Conservation (phyloP, 164 flowering plant genomes). For the Malania oleifera region DNA sequence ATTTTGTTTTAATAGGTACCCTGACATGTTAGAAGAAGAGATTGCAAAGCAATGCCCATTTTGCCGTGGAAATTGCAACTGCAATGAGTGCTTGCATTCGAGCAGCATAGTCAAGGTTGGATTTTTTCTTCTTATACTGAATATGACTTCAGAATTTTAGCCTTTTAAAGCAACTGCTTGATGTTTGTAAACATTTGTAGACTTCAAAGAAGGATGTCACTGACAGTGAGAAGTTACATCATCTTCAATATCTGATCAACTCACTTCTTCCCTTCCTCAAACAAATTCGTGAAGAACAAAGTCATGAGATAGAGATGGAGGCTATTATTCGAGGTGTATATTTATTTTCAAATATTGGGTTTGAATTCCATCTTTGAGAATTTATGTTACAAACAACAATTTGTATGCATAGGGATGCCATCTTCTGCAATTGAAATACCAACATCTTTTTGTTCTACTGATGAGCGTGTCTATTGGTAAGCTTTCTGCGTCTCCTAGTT, state of each 20-base stretch:
- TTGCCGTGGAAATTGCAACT: constrained; percentile 69
- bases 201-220: constrained; percentile 30
- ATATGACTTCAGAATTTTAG: not conserved
- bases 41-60: constrained; percentile 53
- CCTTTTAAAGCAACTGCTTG: not conserved
- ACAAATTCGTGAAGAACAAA: constrained; percentile 50
- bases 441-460: constrained; percentile 26
- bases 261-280: constrained; percentile 52
- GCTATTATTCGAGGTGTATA: constrained; percentile 47
- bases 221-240: constrained; percentile 33
- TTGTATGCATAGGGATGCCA: constrained; percentile 30
- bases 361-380: not conserved
- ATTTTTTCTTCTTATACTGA: not conserved
- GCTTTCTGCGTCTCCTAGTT: not conserved
- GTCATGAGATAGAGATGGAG: constrained; percentile 52
- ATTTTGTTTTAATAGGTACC: constrained; percentile 44
- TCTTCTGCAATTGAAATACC: constrained; percentile 30
- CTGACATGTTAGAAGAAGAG: constrained; percentile 38
- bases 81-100: constrained; percentile 53
- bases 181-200: constrained; percentile 23
- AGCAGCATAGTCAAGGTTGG: constrained; percentile 46
- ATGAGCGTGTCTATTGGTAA: constrained; percentile 83
- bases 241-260: constrained; percentile 42
- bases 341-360: not conserved
- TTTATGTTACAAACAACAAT: not conserved